Evolutionary conservation across 257 asterid genomes (phyloP), one percentile per base, ranked within the genome.

Genomic region (Buddleja alternifolia): DNA sequence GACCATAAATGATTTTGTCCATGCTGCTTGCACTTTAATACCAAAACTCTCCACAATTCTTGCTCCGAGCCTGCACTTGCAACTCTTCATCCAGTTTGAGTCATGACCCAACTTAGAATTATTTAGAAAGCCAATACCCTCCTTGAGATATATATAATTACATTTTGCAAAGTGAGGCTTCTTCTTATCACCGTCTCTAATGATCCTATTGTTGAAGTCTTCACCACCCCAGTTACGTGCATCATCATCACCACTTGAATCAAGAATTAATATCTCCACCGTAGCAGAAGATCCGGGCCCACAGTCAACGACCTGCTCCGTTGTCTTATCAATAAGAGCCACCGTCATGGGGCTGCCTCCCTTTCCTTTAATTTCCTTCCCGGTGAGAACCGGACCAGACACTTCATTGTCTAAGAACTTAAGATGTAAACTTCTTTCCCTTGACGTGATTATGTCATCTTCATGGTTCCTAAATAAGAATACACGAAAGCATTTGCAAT

Each of bases 1-100:
- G 68, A 85, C 83, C 67, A 14, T 24, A 53, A 87, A 87, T 3
- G 86, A 63, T 12, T 54, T 42, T 3, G 91, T 74, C 71, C 57
- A 46, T 42, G 78, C 91, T 72, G 83, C 84, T 56, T 60, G 60
- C 53, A 81, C 81, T 29, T 11, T 34, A 32, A 53, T 34, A 32
- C 83, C 83, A 19, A 73, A 63, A 46, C 15, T 61, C 69, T 64
- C 70, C 15, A 39, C 66, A 7, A 73, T 10, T 70, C 80, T 70
- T 12, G 79, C 91, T 56, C 88, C 89, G 8, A 87, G 80, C 70
- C 80, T 62, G 83, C 84, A 83, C 59, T 10, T 23, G 50, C 64
- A 73, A 41, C n/a, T 24, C 77, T 58, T 84, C 74, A 32, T 79
- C 86, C 86, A 83, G 4, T 0, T 41, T 1, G 56, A 0, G 51